Percentiles rank a stretch among this genome's conserved stretches.
phyloP scores from a whole-genome alignment of 495 filamentous ascomycete species.

The Hyaloscypha bicolor region DNA sequence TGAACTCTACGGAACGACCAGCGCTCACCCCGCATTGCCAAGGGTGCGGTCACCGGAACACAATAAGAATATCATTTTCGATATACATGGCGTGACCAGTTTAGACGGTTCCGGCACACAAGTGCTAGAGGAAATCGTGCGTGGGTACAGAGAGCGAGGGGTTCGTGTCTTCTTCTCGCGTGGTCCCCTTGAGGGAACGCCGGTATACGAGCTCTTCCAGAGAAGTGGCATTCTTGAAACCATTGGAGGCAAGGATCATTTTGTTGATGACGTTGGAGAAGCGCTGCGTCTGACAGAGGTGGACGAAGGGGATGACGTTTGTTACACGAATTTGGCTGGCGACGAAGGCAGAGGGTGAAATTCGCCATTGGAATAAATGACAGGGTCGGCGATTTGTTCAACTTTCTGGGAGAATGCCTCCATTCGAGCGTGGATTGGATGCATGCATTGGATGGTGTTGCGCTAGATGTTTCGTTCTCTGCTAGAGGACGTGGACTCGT shows the following conservation, averaged over 20 bases:
- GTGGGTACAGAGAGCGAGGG: slow-evolving; percentile 68
- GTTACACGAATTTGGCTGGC: slow-evolving; percentile 23
- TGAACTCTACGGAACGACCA: slow-evolving; percentile 83
- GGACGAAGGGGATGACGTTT: slow-evolving; percentile 43
- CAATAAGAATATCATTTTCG: slow-evolving; percentile 91
- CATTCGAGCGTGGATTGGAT: neutral
- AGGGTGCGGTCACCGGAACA: slow-evolving; percentile 69
- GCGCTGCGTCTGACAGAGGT: slow-evolving; percentile 78
- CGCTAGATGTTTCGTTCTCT: neutral
- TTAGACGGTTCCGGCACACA: slow-evolving; percentile 93
- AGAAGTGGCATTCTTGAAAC: slow-evolving; percentile 81
- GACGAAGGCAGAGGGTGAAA: slow-evolving; percentile 27
- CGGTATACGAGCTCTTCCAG: slow-evolving; percentile 73
- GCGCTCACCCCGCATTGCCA: slow-evolving; percentile 84
- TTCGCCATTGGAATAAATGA: neutral
- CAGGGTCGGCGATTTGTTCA: neutral
- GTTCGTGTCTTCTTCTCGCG: slow-evolving; percentile 89
- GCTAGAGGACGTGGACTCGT: neutral
- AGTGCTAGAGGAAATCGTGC: slow-evolving; percentile 87
- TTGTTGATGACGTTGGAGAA: slow-evolving; percentile 81
- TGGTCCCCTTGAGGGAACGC: slow-evolving; percentile 59
- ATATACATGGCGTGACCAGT: slow-evolving; percentile 91
- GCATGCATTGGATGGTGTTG: neutral
- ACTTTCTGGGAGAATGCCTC: neutral
- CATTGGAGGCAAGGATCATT: slow-evolving; percentile 73